Conservation (phyloP, 495 filamentous ascomycete species). For the Symbiotaphrina buchneri region DNA sequence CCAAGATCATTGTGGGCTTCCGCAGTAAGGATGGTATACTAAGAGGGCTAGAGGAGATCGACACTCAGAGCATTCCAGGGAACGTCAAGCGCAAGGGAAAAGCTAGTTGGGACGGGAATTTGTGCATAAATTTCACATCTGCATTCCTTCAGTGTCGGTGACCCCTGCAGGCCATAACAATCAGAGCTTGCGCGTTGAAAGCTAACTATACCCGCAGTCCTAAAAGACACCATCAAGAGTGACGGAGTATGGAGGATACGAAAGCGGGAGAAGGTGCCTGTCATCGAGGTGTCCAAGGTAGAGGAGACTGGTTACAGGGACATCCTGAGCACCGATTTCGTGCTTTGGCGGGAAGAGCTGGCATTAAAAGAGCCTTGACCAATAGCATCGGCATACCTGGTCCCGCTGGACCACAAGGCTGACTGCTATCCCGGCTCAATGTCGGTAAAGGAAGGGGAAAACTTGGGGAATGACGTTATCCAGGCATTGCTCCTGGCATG, state of each 20-base stretch:
- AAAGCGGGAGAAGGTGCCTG: constrained; percentile 25
- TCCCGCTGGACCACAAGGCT: no score
- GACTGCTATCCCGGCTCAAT: no score
- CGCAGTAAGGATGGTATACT: constrained; percentile 54
- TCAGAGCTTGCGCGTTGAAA: constrained; percentile 1
- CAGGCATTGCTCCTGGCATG: constrained; percentile 12
- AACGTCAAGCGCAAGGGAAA: constrained; percentile 40
- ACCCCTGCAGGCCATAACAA: not conserved
- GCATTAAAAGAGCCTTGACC: not conserved
- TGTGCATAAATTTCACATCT: constrained; percentile 73
- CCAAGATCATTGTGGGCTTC: constrained; percentile 79
- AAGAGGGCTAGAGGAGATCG: constrained; percentile 44
- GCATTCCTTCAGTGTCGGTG: constrained; percentile 49
- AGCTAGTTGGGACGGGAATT: constrained; percentile 64
- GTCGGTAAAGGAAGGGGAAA: no score
- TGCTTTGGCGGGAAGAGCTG: constrained; percentile 36
- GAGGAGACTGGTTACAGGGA: constrained; percentile 52
- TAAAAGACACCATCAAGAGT: constrained; percentile 37
- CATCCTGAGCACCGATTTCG: constrained; percentile 58
- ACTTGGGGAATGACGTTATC: no score
- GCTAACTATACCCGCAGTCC: constrained; percentile 20
- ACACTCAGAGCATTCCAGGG: constrained; percentile 52
- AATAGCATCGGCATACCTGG: no score
- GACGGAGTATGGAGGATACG: constrained; percentile 70
- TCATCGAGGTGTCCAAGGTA: constrained; percentile 48